phyloP scores from a whole-genome alignment of 805 yeast genomes.

The Lachancea fermentati region DNA sequence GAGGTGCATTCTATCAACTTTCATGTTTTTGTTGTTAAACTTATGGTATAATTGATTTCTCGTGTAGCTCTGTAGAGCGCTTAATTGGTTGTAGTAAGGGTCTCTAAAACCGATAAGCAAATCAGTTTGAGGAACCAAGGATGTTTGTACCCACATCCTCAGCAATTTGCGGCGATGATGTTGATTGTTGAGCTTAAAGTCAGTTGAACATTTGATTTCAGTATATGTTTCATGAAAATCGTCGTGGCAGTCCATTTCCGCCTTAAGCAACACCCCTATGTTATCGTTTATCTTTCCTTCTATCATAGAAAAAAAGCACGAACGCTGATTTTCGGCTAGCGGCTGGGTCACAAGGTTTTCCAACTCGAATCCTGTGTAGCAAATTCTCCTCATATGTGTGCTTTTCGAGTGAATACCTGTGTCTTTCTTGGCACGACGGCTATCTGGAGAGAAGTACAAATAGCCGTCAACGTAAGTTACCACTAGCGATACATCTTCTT shows the following conservation, averaged over 20 bases:
- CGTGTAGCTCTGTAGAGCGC: conserved; percentile 22
- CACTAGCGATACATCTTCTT: conserved; percentile 11
- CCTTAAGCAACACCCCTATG: conserved; percentile 23
- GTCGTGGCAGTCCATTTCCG: conserved; percentile 32
- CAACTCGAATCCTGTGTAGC: conserved; percentile 30
- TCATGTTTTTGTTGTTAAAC: conserved; percentile 16
- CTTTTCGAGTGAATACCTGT: conserved; percentile 14
- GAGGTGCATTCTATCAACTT: conserved; percentile 12
- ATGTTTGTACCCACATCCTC: conserved; percentile 32
- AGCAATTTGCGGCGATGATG: conserved; percentile 28
- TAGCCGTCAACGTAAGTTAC: conserved; percentile 16
- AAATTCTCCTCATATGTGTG: conserved; percentile 13
- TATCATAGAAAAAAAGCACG: conserved; percentile 21
- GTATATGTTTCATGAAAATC: conserved; percentile 16
- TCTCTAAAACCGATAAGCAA: conserved; percentile 28
- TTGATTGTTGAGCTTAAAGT: conserved; percentile 16
- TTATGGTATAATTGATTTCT: conserved; percentile 16
- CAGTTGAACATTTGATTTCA: conserved; percentile 29
- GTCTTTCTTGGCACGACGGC: conserved; percentile 2
- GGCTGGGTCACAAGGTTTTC: conserved; percentile 22
- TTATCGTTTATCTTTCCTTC: conserved; percentile 19
- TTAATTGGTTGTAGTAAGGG: conserved; percentile 20
- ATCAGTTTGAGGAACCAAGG: conserved; percentile 24
- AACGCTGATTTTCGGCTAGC: neutral
- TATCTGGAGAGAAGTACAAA: conserved; percentile 20